Percentiles rank a stretch among this genome's conserved stretches.
phyloP scores from a whole-genome alignment of 1,139 yeast species.

The Lodderomyces orthopsilosis region DNA sequence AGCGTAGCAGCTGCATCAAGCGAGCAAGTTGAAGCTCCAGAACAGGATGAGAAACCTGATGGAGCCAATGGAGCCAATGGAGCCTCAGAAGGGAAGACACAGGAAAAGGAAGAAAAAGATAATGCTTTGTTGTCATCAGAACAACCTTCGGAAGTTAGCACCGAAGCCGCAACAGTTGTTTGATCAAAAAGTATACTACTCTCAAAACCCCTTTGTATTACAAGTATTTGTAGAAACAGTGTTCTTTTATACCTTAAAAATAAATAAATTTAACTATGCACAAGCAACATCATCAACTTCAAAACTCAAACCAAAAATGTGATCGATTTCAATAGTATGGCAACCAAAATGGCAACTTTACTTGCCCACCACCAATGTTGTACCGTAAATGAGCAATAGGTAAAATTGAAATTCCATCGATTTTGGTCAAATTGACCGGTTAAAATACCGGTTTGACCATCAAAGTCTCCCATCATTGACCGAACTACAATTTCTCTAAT shows the following conservation, averaged over 20 bases:
- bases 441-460: conserved; percentile 83
- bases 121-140: neutral
- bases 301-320: conserved; percentile 1
- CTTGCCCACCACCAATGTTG: conserved; percentile 97
- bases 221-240: neutral
- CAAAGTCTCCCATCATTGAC: conserved; percentile 94
- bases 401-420: conserved; percentile 66
- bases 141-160: neutral
- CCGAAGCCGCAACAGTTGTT: neutral
- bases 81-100: conserved; percentile 11
- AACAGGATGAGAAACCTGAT: conserved; percentile 9
- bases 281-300: no score
- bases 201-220: neutral
- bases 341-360: conserved; percentile 51
- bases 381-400: conserved; percentile 76
- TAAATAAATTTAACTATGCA: no score
- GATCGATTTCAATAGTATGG: conserved; percentile 40
- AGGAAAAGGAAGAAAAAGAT: conserved; percentile 10
- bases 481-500: conserved; percentile 81
- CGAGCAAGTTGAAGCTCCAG: neutral
- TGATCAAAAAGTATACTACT: neutral
- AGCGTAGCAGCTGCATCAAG: neutral
- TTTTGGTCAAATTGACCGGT: conserved; percentile 57
- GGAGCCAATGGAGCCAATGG: conserved; percentile 9
- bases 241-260: neutral